Base-by-base conservation (phyloP, 1,284 basidiomycete genomes). In the Schizopora paradoxa region DNA sequence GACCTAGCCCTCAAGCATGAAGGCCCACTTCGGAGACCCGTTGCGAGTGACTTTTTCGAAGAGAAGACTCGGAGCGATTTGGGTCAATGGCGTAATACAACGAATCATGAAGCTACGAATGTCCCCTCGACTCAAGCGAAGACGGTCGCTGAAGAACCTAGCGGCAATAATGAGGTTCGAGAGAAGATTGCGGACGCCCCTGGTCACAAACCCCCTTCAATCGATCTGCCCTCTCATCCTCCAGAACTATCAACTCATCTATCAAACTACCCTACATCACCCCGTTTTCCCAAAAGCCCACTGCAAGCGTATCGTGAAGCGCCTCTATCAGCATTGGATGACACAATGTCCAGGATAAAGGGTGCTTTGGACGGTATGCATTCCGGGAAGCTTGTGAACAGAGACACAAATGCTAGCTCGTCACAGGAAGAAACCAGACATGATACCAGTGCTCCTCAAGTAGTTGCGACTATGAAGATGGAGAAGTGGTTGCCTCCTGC, bases 321-420 rank as follows among this genome's bases (percentile, higher is more conserved):
- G 33, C 71, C 80, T 13, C 82, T 89, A 73, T 79, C 85, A 4
- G 74, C 86, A 11, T 67, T 94, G 55, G 85, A 92, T 57, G 85
- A 91, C 58, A 80, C 82, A 43, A 86, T 96, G 75, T 90, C 86
- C 5, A 77, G 91, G 23, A 91, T 96, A 57, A 91, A 87, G 59
- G 90, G 87, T 18, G 91, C 84, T 3, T 66, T 95, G 58, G 76
- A 80, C 59, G 76, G 74, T 29, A 86, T 88, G 76, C 79, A 86
- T 44, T 65, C 70, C 14, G 62, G 61, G 13, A 37, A 28, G 29
- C 11, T 11, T 14, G 36, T 25, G 23, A 14, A 38, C 33, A 57
- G 47, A 22, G 62, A 65, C 31, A 28, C 43, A 19, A 26, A 36
- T 25, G 28, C 26, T 21, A 43, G 45, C 35, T 47, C 43, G 21